Base-by-base conservation (phyloP, 768 basidiomycete genomes). In the Tricholoma saponaceum region DNA sequence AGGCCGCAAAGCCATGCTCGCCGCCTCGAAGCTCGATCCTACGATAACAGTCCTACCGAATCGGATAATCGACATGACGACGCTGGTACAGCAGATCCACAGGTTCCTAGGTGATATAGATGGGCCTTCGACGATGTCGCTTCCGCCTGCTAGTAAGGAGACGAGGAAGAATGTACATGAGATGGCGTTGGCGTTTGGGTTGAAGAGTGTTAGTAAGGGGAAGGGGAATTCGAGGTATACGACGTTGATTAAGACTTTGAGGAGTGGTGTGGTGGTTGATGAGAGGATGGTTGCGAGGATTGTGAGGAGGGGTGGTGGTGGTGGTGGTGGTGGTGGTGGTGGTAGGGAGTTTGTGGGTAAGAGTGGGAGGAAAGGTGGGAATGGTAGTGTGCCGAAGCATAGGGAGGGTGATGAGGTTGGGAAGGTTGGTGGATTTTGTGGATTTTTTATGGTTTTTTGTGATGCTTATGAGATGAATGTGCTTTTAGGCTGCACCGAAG, bases 371-470 rank as follows among this genome's bases (percentile, higher is more conserved):
- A 39, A 68, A 59, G 62, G 63, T 20, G 58, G 63, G 58, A 35
- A 59, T 39, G 20, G 60, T 51, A 49, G 57, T 47, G 39, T 77
- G 57, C 80, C 83, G 18, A 75, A 74, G 57, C 89, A 89, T 54
- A 77, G 74, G 49, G 95, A 97, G 32, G 95, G 95, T 25, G 93
- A 95, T 52, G 86, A 87, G 61, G 92, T 97, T 47, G 95, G 95
- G 14, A 87, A 87, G 77, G 85, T 83, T 51, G 23, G 81, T 67
- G 51, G 33, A 46, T 55, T 53, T 33, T 54, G 14, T 37, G 30
- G 10, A 10, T 52, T 22, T 54, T 10, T 23, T 52, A 28, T 59
- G 49, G 28, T 28, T 28, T 35, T 52, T 22, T 54, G 9, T 23
- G 50, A 30, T 59, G 51, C 13, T 51, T 2, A 8, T 35, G 33